Evolutionary conservation across 1,284 basidiomycete species (phyloP), one percentile per base, ranked within the genome.

Genomic region (Ceratobasidium sp.): DNA sequence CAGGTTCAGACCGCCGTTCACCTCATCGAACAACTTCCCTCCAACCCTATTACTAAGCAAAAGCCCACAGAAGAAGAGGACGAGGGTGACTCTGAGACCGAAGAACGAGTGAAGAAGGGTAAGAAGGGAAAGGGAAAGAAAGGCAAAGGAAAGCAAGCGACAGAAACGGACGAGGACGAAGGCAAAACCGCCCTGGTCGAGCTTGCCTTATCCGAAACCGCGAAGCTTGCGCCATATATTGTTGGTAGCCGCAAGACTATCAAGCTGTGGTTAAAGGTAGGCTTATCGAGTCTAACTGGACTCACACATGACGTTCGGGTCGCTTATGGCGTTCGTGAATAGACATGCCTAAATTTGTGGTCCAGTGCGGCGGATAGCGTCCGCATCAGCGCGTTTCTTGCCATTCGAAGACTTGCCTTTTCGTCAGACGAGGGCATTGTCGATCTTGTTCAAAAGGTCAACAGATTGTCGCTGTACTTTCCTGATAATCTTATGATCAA

Each of bases 1-100:
- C 94, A 93, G 81, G 95, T 97, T 79, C 88, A 91, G 79, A 97
- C 95, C 75, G 82, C 93, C 57, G 85, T 94, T 28, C 89, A 93
- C 76, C 81, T 97, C 45, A 86, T 95, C 73, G 86, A 88, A 8
- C 92, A 96, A 76, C 84, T 96, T 1, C 65, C 65, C 16, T 69
- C 65, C 14, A 69, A 69, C 12, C 41, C 65, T 3, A 67, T 78
- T 3, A 71, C 74, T 1, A 60, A 76, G 73, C 9, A 58, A 71
- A 48, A 55, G 41, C 14, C 3, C 4, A 3, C n/a, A 14, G 50
- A 28, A 6, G 76, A 76, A n/a, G 77, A 78, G 23, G 79, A 79
- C 14, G 77, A 78, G 26, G 79, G 79, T 43, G 48, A 26, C n/a
- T 53, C 34, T 18, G 41, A 69, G 6, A 32, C 53, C 10, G 79